phyloP scores from a whole-genome alignment of 2,329 filamentous ascomycete genomes.

The Clarireedia monteithiana region DNA sequence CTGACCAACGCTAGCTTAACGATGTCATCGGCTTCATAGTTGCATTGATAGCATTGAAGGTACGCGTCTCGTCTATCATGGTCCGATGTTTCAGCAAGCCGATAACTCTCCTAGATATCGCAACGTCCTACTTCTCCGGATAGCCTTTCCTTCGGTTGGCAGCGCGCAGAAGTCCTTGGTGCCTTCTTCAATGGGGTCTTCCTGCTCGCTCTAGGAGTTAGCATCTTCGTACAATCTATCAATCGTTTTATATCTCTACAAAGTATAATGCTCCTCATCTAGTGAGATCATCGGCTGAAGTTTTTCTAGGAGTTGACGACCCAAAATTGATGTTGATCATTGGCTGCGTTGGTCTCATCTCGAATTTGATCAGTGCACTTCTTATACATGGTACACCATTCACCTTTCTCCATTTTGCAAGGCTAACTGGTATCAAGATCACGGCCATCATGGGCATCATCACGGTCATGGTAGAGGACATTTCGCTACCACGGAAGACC shows the following conservation, averaged over 20 bases:
- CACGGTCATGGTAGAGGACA: neutral
- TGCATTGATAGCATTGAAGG: conserved; percentile 55
- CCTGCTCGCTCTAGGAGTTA: conserved; percentile 61
- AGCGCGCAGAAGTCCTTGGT: conserved; percentile 62
- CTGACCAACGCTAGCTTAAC: conserved; percentile 45
- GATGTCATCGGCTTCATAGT: conserved; percentile 64
- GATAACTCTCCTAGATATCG: conserved; percentile 41
- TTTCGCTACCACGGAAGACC: neutral
- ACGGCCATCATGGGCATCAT: conserved; percentile 12
- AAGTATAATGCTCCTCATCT: conserved; percentile 32
- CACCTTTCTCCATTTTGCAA: neutral
- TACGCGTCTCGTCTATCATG: conserved; percentile 26
- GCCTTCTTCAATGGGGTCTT: conserved; percentile 79
- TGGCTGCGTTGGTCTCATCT: conserved; percentile 55
- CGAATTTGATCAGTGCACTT: conserved; percentile 59
- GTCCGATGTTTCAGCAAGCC: neutral
- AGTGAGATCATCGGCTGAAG: neutral
- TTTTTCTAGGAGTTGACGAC: conserved; percentile 47
- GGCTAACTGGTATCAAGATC: conserved; percentile 7
- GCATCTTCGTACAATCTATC: conserved; percentile 65
- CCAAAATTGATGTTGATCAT: conserved; percentile 62
- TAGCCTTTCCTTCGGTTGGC: conserved; percentile 66
- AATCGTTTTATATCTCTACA: conserved; percentile 58
- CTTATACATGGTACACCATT: conserved; percentile 52
- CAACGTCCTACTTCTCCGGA: conserved; percentile 48